Percentiles rank a stretch among this genome's conserved stretches.
Conservation (phyloP, 2,329 filamentous ascomycete genomes). For the Colletotrichum phormii region DNA sequence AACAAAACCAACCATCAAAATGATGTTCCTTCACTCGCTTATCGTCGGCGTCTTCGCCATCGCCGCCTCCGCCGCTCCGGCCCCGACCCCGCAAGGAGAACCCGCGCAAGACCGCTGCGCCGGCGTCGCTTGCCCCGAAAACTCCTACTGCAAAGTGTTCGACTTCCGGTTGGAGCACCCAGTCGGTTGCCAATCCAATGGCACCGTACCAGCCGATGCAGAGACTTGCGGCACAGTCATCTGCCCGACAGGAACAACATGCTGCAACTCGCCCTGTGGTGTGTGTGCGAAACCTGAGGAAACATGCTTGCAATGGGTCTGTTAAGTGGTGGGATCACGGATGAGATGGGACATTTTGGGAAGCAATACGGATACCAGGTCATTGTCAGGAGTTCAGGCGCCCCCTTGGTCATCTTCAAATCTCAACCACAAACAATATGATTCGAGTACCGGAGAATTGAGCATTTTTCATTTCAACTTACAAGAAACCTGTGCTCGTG, state of each 20-base stretch:
- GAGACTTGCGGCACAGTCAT: slow-evolving; percentile 22
- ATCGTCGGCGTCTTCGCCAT: slow-evolving; percentile 1
- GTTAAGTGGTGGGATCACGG: background rate
- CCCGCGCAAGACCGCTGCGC: slow-evolving; percentile 6
- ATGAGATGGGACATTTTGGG: background rate
- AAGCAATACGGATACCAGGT: background rate
- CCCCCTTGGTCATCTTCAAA: background rate
- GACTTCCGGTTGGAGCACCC: slow-evolving; percentile 20
- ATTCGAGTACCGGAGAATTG: too few relatives aligned
- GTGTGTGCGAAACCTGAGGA: slow-evolving; percentile 34
- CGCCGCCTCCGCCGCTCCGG: background rate
- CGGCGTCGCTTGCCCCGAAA: slow-evolving; percentile 25
- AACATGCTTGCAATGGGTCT: slow-evolving; percentile 32
- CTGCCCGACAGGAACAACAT: slow-evolving; percentile 38
- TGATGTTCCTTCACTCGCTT: slow-evolving; percentile 17
- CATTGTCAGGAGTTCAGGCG: slow-evolving; percentile 4
- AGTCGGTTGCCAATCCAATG: slow-evolving; percentile 24
- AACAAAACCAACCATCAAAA: slow-evolving; percentile 11
- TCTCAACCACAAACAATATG: background rate
- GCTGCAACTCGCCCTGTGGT: slow-evolving; percentile 38
- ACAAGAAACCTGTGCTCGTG: background rate
- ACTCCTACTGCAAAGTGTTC: slow-evolving; percentile 28
- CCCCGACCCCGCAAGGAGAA: slow-evolving; percentile 9
- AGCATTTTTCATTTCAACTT: background rate
- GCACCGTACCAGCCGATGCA: slow-evolving; percentile 5